These are phyloP conservation scores for Mucor irregularis DNA, from an alignment of 371 early-diverging fungal genomes.

Conservation along the genomic window DNA sequence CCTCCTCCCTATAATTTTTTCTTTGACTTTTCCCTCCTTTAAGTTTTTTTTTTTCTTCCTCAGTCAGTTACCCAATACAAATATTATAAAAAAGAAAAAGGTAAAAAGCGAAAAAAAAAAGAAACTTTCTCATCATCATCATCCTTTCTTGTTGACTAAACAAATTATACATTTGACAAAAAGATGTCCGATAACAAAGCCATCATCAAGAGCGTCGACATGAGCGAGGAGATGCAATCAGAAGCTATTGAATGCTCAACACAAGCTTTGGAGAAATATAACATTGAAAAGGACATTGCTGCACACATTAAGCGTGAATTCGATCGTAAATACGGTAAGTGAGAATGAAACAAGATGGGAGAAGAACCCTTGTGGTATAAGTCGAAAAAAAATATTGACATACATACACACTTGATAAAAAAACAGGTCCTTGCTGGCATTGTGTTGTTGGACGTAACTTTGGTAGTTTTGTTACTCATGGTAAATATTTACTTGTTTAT, in stretches of 20 bases:
- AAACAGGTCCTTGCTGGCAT: slow-evolving; percentile 92
- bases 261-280: slow-evolving; percentile 91
- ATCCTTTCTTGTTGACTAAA: neutral
- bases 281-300: slow-evolving; percentile 97
- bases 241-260: slow-evolving; percentile 92
- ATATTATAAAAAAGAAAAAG: neutral
- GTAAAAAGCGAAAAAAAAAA: neutral
- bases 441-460: slow-evolving; percentile 97
- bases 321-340: slow-evolving; percentile 90
- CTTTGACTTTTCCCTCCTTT: too few species aligned
- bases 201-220: slow-evolving; percentile 96
- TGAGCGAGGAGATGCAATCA: slow-evolving; percentile 96
- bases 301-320: slow-evolving; percentile 97
- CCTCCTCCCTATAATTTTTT: too few species aligned
- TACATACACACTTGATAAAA: too few species aligned
- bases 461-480: slow-evolving; percentile 97
- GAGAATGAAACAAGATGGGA: neutral
- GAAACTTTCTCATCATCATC: neutral
- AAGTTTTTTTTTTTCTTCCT: too few species aligned
- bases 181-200: slow-evolving; percentile 75
- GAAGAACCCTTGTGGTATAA: too few species aligned
- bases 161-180: neutral
- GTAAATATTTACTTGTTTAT: slow-evolving; percentile 47
- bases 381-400: neutral
- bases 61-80: too few species aligned